Evolutionary conservation across 345 rosid species (phyloP).

Genomic region (Sonneratia caseolaris): DNA sequence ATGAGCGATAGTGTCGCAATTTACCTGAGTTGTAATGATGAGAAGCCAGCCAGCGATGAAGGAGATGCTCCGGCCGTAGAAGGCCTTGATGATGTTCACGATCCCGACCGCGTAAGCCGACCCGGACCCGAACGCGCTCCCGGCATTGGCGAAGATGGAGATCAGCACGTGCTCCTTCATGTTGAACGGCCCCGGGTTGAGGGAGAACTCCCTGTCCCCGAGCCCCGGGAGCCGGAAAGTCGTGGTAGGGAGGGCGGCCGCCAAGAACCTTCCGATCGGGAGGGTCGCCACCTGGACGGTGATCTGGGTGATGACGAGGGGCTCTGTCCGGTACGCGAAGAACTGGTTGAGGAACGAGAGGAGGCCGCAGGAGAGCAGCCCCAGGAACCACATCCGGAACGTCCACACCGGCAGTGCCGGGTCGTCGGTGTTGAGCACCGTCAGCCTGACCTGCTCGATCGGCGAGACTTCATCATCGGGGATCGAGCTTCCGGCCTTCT

Average conservation of each 20-base stretch:
- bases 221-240: constrained; percentile 10
- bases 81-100: constrained; percentile 16
- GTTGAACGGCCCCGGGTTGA: constrained; percentile 17
- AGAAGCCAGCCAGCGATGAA: constrained; percentile 15
- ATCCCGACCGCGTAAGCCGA: constrained; percentile 14
- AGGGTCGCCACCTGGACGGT: constrained; percentile 13
- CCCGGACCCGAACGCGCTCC: constrained; percentile 10
- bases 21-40: constrained; percentile 14
- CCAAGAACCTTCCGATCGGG: constrained; percentile 17
- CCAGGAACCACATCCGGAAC: constrained; percentile 20
- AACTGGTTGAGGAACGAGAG: constrained; percentile 21
- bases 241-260: constrained; percentile 5
- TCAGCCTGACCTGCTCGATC: constrained; percentile 13
- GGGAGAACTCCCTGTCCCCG: constrained; percentile 7
- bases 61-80: constrained; percentile 14
- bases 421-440: constrained; percentile 9
- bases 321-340: constrained; percentile 16
- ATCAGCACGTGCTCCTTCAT: constrained; percentile 18
- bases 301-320: constrained; percentile 13
- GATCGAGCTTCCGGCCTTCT: too few relatives aligned
- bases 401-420: constrained; percentile 9
- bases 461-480: constrained; percentile 8
- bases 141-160: constrained; percentile 17
- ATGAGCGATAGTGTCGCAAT: not conserved
- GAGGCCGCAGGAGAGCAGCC: constrained; percentile 13